These are phyloP conservation scores for Brassica incana DNA, from an alignment of 345 rosid genomes.

Conservation along the genomic window DNA sequence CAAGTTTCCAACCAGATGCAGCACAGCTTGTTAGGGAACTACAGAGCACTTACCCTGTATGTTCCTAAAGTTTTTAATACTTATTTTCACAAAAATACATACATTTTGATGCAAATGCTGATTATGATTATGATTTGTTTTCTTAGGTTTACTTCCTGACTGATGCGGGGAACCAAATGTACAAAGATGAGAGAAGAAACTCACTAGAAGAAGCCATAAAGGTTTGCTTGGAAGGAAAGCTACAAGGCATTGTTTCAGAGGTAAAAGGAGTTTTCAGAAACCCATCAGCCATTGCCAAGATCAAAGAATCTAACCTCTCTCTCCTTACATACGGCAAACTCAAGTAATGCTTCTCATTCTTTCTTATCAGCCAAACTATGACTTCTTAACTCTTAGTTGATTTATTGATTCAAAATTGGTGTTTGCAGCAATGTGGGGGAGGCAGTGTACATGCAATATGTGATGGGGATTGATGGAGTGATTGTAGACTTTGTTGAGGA, in stretches of 20 bases:
- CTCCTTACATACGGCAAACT: conserved; percentile 84
- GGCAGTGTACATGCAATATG: conserved; percentile 89
- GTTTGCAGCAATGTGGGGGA: conserved; percentile 73
- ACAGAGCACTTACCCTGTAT: conserved; percentile 79
- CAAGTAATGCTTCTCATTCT: conserved; percentile 44
- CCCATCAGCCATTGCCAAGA: conserved; percentile 67
- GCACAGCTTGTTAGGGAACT: conserved; percentile 66
- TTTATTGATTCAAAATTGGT: neutral
- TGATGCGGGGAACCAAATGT: conserved; percentile 59
- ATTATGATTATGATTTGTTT: neutral
- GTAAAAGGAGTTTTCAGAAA: conserved; percentile 75
- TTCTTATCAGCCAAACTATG: neutral
- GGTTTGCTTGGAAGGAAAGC: conserved; percentile 70
- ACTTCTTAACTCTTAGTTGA: neutral
- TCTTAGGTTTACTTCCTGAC: conserved; percentile 80
- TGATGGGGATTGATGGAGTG: conserved; percentile 94
- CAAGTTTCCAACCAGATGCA: conserved; percentile 94
- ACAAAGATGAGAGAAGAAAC: conserved; percentile 71
- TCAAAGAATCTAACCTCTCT: conserved; percentile 82
- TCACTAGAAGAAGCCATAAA: conserved; percentile 84
- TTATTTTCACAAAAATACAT: neutral
- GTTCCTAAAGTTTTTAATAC: conserved; percentile 4
- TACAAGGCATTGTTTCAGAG: conserved; percentile 87
- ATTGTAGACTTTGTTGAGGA: conserved; percentile 84
- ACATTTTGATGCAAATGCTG: neutral